Percentiles rank a stretch among this genome's conserved stretches.
phyloP scores from a whole-genome alignment of 768 basidiomycete genomes.

The Tylopilus sp. region DNA sequence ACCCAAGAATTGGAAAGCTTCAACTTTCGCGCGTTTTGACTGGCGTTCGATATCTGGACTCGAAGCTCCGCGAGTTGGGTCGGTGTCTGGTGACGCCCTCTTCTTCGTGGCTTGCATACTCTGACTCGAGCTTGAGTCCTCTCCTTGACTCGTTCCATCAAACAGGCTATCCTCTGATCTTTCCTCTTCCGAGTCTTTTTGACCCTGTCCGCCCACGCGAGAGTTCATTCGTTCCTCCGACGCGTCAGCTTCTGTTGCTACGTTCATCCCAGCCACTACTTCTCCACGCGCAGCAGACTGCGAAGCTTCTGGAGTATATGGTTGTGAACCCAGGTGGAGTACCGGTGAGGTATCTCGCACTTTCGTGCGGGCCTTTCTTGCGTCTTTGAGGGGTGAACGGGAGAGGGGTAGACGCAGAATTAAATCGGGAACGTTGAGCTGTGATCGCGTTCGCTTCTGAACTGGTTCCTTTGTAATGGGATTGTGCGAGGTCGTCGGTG shows the following conservation, averaged over 20 bases:
- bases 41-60: constrained; percentile 15
- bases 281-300: neutral
- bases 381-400: constrained; percentile 53
- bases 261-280: neutral
- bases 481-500: neutral
- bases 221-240: neutral
- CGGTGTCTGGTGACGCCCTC: constrained; percentile 28
- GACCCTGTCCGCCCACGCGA: neutral
- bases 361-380: constrained; percentile 33
- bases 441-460: constrained; percentile 46
- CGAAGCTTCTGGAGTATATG: neutral
- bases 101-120: constrained; percentile 22
- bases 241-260: neutral
- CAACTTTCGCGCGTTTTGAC: constrained; percentile 28
- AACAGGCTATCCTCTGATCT: constrained; percentile 42
- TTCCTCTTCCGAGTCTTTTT: constrained; percentile 4
- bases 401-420: constrained; percentile 43
- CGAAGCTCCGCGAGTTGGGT: constrained; percentile 6
- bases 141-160: neutral
- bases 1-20: constrained; percentile 12
- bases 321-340: constrained; percentile 1
- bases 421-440: constrained; percentile 45
- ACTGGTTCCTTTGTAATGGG: neutral
- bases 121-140: neutral
- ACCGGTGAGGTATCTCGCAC: constrained; percentile 26